Conservation (phyloP, 371 early-diverging fungal genomes). For the Fennellomyces sp. region DNA sequence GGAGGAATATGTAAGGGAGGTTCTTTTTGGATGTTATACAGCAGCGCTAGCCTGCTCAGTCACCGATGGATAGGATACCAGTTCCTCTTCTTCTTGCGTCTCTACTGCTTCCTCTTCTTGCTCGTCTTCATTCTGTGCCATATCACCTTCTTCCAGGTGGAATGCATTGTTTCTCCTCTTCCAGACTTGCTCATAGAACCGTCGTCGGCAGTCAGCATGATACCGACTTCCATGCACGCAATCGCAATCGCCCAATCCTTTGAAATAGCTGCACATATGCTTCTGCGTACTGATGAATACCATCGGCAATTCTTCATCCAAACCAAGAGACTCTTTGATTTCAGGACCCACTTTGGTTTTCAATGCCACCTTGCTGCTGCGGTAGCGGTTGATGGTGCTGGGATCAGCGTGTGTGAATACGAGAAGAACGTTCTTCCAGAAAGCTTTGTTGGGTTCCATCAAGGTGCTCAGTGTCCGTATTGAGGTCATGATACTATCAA, state of each 20-base stretch:
- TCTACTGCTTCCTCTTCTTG: neutral
- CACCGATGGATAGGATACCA: too few relatives aligned
- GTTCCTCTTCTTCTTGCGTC: too few relatives aligned
- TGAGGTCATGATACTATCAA: constrained; percentile 31
- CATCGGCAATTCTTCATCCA: constrained; percentile 38
- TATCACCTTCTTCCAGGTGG: neutral
- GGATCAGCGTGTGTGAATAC: constrained; percentile 47
- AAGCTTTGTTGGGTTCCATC: constrained; percentile 13
- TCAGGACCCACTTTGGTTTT: constrained; percentile 27
- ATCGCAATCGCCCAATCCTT: constrained; percentile 43
- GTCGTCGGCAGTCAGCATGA: constrained; percentile 39
- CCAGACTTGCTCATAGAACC: constrained; percentile 40
- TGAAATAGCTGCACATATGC: constrained; percentile 34
- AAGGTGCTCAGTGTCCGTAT: constrained; percentile 23
- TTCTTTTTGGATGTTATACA: too few relatives aligned
- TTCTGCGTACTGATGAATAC: constrained; percentile 43
- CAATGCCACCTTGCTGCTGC: constrained; percentile 29
- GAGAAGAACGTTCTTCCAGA: constrained; percentile 45
- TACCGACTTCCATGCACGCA: constrained; percentile 37
- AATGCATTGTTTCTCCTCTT: constrained; percentile 27
- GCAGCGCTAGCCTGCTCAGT: too few relatives aligned
- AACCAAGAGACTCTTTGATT: constrained; percentile 22
- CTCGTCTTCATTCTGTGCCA: neutral
- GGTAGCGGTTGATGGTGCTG: constrained; percentile 18
- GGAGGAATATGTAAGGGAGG: too few relatives aligned